A percentile compares a stretch with the other conserved stretches of the same genome.
phyloP scores from a whole-genome alignment of 2,329 filamentous ascomycete genomes.

The Alternaria postmessia region DNA sequence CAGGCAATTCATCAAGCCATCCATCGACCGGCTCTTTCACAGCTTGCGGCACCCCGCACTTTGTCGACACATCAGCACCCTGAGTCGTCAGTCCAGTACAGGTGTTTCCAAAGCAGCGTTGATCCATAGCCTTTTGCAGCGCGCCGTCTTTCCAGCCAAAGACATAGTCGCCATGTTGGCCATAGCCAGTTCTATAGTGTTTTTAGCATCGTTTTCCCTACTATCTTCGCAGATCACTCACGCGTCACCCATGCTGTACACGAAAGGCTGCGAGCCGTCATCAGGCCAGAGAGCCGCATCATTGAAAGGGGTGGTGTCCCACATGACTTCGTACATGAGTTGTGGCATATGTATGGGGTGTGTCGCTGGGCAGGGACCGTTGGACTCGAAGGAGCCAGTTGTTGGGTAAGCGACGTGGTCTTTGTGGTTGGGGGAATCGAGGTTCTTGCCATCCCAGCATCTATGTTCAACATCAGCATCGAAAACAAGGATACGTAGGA shows the following conservation, averaged over 20 bases:
- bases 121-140: constrained; percentile 54
- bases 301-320: constrained; percentile 50
- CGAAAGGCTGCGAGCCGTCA: constrained; percentile 37
- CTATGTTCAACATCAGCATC: not conserved
- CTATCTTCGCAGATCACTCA: constrained; percentile 6
- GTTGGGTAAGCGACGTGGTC: constrained; percentile 55
- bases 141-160: constrained; percentile 60
- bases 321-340: constrained; percentile 58
- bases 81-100: constrained; percentile 47
- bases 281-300: constrained; percentile 33
- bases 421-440: constrained; percentile 64
- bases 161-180: constrained; percentile 36
- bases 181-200: constrained; percentile 32
- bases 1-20: constrained; percentile 31
- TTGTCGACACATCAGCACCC: constrained; percentile 19
- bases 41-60: constrained; percentile 28
- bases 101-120: constrained; percentile 41
- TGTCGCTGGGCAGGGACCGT: constrained; percentile 48
- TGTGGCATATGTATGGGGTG: constrained; percentile 58
- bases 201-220: not conserved
- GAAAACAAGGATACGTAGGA: not conserved
- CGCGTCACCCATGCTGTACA: constrained; percentile 51
- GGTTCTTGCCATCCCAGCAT: constrained; percentile 59
- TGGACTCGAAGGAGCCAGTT: constrained; percentile 30
- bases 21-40: constrained; percentile 33